These are phyloP conservation scores for Penicillium psychrosexuale DNA, from an alignment of 2,329 filamentous ascomycete genomes.

Conservation along the genomic window DNA sequence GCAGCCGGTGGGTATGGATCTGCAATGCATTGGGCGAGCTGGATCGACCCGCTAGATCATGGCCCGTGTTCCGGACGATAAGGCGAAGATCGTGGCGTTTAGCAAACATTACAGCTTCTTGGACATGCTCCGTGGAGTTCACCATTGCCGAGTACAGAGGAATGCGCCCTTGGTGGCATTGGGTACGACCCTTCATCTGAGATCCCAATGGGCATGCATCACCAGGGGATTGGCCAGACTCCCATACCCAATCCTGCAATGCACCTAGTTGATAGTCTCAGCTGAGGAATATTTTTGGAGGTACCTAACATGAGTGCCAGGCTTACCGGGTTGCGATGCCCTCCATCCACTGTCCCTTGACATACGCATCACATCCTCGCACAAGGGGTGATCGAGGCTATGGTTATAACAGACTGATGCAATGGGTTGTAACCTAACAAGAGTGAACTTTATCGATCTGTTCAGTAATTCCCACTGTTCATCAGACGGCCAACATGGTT, in stretches of 20 bases:
- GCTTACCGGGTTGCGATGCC: not conserved
- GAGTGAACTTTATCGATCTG: not conserved
- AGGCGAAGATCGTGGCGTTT: constrained; percentile 29
- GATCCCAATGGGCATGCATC: not conserved
- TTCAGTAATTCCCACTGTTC: not conserved
- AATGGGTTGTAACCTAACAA: not conserved
- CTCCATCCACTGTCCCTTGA: not conserved
- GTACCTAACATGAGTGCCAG: too few species aligned
- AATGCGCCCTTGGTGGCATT: not conserved
- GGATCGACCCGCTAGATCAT: constrained; percentile 45
- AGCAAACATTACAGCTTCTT: constrained; percentile 2
- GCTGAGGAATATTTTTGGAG: not conserved
- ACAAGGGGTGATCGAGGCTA: not conserved
- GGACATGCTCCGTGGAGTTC: not conserved
- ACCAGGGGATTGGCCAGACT: not conserved
- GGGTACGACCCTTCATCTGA: not conserved
- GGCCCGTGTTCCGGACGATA: constrained; percentile 54
- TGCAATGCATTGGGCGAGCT: constrained; percentile 37
- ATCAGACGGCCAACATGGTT: not conserved
- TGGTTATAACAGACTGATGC: not conserved
- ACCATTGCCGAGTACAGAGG: not conserved
- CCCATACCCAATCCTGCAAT: not conserved
- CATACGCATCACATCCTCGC: not conserved
- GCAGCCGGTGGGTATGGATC: constrained; percentile 43
- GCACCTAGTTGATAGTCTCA: not conserved